A percentile compares a stretch with the other conserved stretches of the same genome.
Conservation (phyloP, 2,329 filamentous ascomycete species). For the Colletotrichum sp. region DNA sequence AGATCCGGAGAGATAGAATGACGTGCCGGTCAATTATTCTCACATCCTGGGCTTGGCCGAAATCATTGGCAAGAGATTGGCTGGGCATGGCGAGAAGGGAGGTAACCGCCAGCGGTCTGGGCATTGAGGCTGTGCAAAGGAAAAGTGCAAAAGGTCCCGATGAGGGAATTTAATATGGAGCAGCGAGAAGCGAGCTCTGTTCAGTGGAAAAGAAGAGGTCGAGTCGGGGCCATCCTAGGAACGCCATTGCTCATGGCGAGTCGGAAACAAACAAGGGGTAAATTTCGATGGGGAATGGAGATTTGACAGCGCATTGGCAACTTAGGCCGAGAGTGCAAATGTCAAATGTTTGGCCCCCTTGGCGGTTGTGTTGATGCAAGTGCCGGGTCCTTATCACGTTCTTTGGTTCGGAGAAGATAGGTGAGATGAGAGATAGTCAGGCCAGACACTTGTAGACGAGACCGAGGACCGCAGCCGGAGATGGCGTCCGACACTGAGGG, state of each 20-base stretch:
- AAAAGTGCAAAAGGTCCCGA: constrained; percentile 18
- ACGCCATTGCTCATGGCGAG: not conserved
- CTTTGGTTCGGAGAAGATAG: not conserved
- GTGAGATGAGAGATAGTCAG: not conserved
- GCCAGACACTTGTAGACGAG: not conserved
- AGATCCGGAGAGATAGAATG: constrained; percentile 2
- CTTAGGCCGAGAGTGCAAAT: not conserved
- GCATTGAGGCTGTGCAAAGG: constrained; percentile 21
- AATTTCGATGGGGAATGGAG: not conserved
- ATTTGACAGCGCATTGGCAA: constrained; percentile 7
- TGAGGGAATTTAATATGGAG: constrained; percentile 20
- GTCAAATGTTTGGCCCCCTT: not conserved
- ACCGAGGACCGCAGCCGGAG: not conserved
- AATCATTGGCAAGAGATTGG: constrained; percentile 15
- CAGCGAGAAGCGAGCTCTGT: constrained; percentile 8
- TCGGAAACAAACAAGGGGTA: constrained; percentile 4
- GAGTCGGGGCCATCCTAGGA: constrained; percentile 17
- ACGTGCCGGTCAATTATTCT: constrained; percentile 1
- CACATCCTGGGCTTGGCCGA: constrained; percentile 4
- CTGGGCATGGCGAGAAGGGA: constrained; percentile 7
- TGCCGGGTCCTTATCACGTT: constrained; percentile 6
- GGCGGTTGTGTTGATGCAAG: constrained; percentile 5
- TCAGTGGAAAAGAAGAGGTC: not conserved
- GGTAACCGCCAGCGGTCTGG: constrained; percentile 16
- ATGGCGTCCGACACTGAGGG: not conserved